phyloP scores from a whole-genome alignment of 306 rosid species.

The Trifolium dubium region DNA sequence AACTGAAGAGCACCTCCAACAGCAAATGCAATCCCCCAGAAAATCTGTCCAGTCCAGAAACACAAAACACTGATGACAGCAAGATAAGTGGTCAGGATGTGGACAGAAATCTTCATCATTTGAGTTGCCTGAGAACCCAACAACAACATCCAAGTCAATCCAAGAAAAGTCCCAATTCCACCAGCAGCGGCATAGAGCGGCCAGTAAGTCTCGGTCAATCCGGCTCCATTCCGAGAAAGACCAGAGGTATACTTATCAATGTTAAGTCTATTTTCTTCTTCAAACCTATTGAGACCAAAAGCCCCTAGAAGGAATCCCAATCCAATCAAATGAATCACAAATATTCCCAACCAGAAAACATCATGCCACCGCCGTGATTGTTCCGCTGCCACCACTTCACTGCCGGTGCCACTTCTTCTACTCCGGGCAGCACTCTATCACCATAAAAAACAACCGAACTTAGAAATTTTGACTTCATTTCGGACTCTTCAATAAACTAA shows the following conservation, averaged over 20 bases:
- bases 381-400: slow-evolving; percentile 53
- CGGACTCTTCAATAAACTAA: background rate
- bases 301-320: slow-evolving; percentile 65
- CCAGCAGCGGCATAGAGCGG: slow-evolving; percentile 87
- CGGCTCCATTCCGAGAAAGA: slow-evolving; percentile 50
- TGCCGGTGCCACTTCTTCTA: slow-evolving; percentile 54
- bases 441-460: slow-evolving; percentile 25
- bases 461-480: background rate
- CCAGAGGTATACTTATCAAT: slow-evolving; percentile 61
- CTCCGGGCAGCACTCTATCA: slow-evolving; percentile 62
- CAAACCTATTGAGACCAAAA: slow-evolving; percentile 78
- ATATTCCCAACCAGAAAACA: slow-evolving; percentile 84
- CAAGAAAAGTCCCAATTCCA: slow-evolving; percentile 87
- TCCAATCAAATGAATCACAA: slow-evolving; percentile 68
- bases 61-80: slow-evolving; percentile 93
- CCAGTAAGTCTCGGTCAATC: slow-evolving; percentile 90
- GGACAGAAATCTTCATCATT: slow-evolving; percentile 89
- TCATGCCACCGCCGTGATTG: slow-evolving; percentile 86
- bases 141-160: slow-evolving; percentile 83
- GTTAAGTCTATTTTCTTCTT: slow-evolving; percentile 69
- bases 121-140: slow-evolving; percentile 77
- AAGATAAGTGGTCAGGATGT: slow-evolving; percentile 89
- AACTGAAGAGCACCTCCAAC: slow-evolving; percentile 82
- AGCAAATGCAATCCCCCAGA: slow-evolving; percentile 92
- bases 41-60: slow-evolving; percentile 80